These are phyloP conservation scores for Podochytrium sp. DNA, from an alignment of 192 early-diverging fungal species.

Conservation along the genomic window DNA sequence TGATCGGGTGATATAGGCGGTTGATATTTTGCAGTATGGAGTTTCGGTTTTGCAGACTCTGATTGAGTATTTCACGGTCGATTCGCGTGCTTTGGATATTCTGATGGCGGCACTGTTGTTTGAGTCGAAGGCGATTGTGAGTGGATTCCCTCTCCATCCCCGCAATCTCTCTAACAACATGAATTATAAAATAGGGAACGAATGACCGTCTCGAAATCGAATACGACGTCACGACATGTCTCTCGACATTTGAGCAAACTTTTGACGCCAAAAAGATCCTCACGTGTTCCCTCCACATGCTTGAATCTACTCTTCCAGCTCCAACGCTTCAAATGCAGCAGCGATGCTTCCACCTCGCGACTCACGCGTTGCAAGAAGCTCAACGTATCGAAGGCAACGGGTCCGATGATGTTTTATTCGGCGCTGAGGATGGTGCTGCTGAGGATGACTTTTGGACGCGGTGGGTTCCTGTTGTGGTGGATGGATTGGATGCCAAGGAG, in stretches of 20 bases:
- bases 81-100: not conserved
- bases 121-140: not conserved
- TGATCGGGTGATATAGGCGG: not conserved
- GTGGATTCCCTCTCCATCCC: no score
- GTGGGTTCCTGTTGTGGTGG: not conserved
- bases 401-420: slow-evolving; percentile 3
- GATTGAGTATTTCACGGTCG: slow-evolving; percentile 7
- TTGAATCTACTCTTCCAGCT: not conserved
- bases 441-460: slow-evolving; percentile 7
- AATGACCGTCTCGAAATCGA: slow-evolving; percentile 3
- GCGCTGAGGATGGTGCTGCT: not conserved
- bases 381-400: not conserved
- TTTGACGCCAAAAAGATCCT: slow-evolving; percentile 10
- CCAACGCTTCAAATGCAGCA: not conserved
- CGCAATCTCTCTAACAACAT: not conserved
- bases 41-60: not conserved
- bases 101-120: not conserved
- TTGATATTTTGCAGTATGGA: not conserved
- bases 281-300: not conserved
- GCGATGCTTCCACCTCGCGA: slow-evolving; percentile 2
- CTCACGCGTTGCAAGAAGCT: not conserved
- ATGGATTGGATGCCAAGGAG: slow-evolving; percentile 17
- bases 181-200: not conserved
- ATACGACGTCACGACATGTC: not conserved
- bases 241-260: not conserved